A percentile compares a stretch with the other conserved stretches of the same genome.
Evolutionary conservation across 495 filamentous ascomycete genomes (phyloP).

Genomic region (Astrothelium macrocarpum): DNA sequence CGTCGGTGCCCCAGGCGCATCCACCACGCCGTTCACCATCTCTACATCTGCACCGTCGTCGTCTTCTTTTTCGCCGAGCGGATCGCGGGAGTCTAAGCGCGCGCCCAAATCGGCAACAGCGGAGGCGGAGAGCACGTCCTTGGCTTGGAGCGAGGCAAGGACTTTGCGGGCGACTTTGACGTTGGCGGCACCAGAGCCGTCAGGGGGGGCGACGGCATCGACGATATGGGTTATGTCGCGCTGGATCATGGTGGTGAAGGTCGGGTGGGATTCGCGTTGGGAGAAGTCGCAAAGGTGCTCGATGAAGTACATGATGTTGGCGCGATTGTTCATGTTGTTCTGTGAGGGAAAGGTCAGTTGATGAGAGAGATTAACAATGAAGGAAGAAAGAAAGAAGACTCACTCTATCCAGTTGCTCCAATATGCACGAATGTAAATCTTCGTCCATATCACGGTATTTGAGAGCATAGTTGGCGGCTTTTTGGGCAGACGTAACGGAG

Average conservation of each 20-base stretch:
- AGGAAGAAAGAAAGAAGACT: constrained; percentile 10
- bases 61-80: constrained; percentile 7
- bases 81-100: constrained; percentile 64
- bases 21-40: constrained; percentile 9
- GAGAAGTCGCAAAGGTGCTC: constrained; percentile 88
- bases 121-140: constrained; percentile 54
- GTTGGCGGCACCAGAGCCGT: constrained; percentile 86
- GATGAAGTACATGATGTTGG: constrained; percentile 99
- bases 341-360: constrained; percentile 23
- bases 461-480: constrained; percentile 89
- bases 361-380: not conserved
- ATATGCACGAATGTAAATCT: constrained; percentile 90
- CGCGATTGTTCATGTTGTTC: constrained; percentile 91
- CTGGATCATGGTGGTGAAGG: constrained; percentile 88
- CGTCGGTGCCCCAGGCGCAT: not conserved
- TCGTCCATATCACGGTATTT: constrained; percentile 89
- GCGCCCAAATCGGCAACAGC: constrained; percentile 70
- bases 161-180: constrained; percentile 78
- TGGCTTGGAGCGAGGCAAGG: constrained; percentile 56
- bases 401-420: constrained; percentile 87
- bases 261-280: constrained; percentile 57
- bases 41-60: constrained; percentile 1
- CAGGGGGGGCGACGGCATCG: constrained; percentile 77
- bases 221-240: constrained; percentile 82
- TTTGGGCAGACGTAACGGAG: constrained; percentile 75